phyloP scores from a whole-genome alignment of 2,329 filamentous ascomycete genomes.

The Paracoccidioides brasiliensis region DNA sequence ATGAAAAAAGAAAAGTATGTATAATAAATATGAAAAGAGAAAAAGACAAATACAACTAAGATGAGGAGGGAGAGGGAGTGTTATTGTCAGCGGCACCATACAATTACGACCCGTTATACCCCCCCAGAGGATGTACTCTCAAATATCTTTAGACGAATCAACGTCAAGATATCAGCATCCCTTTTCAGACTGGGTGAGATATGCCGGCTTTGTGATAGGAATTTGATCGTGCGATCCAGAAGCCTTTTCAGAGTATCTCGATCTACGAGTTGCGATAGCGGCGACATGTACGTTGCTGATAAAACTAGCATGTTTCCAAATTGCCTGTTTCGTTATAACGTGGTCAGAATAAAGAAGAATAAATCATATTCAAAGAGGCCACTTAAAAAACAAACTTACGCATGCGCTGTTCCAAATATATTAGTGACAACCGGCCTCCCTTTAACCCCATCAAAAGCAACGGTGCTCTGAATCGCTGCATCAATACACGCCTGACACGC shows the following conservation, averaged over 20 bases:
- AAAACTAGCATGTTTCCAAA: conserved; percentile 94
- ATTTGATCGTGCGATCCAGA: conserved; percentile 60
- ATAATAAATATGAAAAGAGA: not conserved
- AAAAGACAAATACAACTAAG: not conserved
- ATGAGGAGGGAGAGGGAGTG: not conserved
- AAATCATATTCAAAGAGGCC: not conserved
- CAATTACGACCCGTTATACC: not conserved
- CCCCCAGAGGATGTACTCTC: conserved; percentile 4
- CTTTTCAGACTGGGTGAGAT: conserved; percentile 61
- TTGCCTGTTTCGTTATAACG: conserved; percentile 49
- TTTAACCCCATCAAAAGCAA: conserved; percentile 56
- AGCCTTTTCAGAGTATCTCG: conserved; percentile 44
- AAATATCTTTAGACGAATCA: conserved; percentile 35
- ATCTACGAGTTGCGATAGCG: conserved; percentile 47
- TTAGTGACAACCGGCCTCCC: conserved; percentile 79
- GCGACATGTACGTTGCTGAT: conserved; percentile 62
- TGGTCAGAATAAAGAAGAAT: conserved; percentile 9
- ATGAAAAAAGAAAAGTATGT: not conserved
- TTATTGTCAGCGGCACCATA: too few species aligned
- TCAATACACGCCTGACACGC: conserved; percentile 52
- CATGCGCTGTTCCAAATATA: conserved; percentile 87
- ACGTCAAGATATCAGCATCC: conserved; percentile 60
- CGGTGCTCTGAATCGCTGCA: conserved; percentile 72
- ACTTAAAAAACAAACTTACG: conserved; percentile 48
- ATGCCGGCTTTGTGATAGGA: conserved; percentile 56